phyloP scores from a whole-genome alignment of 2,329 filamentous ascomycete genomes.

The Keithomyces neogunnii region DNA sequence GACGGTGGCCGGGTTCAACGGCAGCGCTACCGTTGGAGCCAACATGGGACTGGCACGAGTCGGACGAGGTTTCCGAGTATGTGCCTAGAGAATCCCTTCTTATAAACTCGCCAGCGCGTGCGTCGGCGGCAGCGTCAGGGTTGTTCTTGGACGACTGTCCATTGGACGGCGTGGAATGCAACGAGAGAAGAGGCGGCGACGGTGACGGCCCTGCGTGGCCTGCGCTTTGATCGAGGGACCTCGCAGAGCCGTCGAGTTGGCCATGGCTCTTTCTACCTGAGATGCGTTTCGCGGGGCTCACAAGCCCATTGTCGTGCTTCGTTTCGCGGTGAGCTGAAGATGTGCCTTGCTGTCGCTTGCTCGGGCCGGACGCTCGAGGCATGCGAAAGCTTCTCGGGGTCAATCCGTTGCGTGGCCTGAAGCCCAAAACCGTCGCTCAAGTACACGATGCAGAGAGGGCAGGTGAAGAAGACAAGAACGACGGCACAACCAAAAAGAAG shows the following conservation, averaged over 20 bases:
- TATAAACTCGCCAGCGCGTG: constrained; percentile 31
- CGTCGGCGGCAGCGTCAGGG: constrained; percentile 21
- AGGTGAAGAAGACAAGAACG: background rate
- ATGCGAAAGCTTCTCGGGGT: constrained; percentile 33
- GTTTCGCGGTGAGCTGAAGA: constrained; percentile 58
- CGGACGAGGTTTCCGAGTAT: constrained; percentile 47
- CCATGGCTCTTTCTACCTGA: constrained; percentile 36
- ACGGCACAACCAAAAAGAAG: no score
- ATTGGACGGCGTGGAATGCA: constrained; percentile 20
- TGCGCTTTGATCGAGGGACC: constrained; percentile 22
- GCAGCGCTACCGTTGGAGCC: constrained; percentile 25
- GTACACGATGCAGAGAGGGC: background rate
- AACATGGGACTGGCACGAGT: constrained; percentile 37
- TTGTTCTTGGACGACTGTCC: constrained; percentile 24
- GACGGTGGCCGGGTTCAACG: constrained; percentile 46
- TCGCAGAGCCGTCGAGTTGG: constrained; percentile 31
- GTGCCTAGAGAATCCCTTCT: constrained; percentile 42
- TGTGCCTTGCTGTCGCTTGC: constrained; percentile 55
- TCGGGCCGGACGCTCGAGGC: constrained; percentile 51
- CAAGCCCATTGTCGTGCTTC: constrained; percentile 81
- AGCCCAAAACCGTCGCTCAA: background rate
- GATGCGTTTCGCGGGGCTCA: constrained; percentile 44
- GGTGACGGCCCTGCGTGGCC: constrained; percentile 22
- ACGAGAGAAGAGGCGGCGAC: constrained; percentile 10
- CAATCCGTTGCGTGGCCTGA: background rate